Evolutionary conservation across 305 asterid species (phyloP).

Genomic region (Solanum hybrid): DNA sequence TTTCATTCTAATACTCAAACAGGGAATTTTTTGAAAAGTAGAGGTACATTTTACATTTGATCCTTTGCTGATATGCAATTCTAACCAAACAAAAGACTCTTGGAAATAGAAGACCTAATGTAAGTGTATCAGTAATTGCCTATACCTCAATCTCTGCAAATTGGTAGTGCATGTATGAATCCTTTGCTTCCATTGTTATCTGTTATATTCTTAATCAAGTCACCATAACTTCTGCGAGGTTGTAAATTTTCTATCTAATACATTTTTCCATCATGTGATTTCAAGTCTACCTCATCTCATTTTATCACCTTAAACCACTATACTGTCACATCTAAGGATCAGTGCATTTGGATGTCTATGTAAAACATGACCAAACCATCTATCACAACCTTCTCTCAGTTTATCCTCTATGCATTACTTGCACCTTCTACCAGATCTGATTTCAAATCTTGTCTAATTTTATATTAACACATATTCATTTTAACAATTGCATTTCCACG

Average conservation of each 20-base stretch:
- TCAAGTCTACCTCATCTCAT: background rate
- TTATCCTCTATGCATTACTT: background rate
- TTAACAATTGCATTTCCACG: background rate
- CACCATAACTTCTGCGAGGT: background rate
- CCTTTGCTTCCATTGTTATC: background rate
- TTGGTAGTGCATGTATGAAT: background rate
- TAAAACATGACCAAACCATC: background rate
- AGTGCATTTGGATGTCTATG: background rate
- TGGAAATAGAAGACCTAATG: background rate
- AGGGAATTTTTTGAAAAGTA: background rate
- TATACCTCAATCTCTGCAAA: background rate
- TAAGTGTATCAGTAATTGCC: background rate
- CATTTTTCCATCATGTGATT: background rate
- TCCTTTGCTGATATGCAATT: background rate
- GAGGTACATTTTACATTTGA: background rate
- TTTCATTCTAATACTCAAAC: background rate
- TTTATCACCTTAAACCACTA: background rate
- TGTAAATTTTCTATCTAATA: background rate
- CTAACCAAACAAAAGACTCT: background rate
- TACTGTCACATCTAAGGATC: background rate
- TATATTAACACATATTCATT: background rate
- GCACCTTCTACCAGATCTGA: background rate
- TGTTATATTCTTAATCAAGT: background rate
- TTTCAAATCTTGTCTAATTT: background rate
- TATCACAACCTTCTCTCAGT: background rate